Percentiles rank a stretch among this genome's conserved stretches.
These are phyloP conservation scores for Aureobasidium leucospermi DNA, from an alignment of 2,329 filamentous ascomycete genomes.

Conservation along the genomic window DNA sequence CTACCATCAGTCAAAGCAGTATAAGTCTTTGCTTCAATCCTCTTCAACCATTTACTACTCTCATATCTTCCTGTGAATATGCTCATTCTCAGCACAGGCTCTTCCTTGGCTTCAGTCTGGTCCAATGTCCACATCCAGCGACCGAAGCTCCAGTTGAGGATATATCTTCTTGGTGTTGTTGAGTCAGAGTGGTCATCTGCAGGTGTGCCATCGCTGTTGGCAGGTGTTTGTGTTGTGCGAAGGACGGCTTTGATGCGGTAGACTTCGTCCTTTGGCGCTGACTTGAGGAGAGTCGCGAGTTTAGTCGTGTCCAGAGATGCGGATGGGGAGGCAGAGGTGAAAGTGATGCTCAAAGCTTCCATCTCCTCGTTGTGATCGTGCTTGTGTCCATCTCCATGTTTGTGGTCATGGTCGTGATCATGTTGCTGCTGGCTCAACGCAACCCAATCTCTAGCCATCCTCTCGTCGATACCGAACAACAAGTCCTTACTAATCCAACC, in stretches of 20 bases:
- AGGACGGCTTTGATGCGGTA: constrained; percentile 84
- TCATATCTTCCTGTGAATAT: constrained; percentile 68
- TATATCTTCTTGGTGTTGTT: constrained; percentile 54
- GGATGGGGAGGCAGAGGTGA: constrained; percentile 28
- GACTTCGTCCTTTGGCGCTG: constrained; percentile 83
- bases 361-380: constrained; percentile 73
- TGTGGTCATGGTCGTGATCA: constrained; percentile 36
- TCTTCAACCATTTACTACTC: constrained; percentile 70
- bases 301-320: constrained; percentile 45
- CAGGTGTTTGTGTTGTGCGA: constrained; percentile 34
- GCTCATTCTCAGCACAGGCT: constrained; percentile 59
- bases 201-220: constrained; percentile 23
- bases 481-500: constrained; percentile 73
- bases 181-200: constrained; percentile 25
- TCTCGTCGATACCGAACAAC: constrained; percentile 81
- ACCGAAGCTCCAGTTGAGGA: constrained; percentile 97
- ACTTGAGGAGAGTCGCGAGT: constrained; percentile 59
- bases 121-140: constrained; percentile 82
- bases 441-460: constrained; percentile 52
- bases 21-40: constrained; percentile 44
- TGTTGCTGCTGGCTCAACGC: constrained; percentile 31
- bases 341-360: constrained; percentile 78
- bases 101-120: constrained; percentile 20
- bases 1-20: constrained; percentile 20
- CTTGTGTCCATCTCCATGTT: constrained; percentile 25